Conservation (phyloP, 768 basidiomycete species). For the Pleurotus giganteus region DNA sequence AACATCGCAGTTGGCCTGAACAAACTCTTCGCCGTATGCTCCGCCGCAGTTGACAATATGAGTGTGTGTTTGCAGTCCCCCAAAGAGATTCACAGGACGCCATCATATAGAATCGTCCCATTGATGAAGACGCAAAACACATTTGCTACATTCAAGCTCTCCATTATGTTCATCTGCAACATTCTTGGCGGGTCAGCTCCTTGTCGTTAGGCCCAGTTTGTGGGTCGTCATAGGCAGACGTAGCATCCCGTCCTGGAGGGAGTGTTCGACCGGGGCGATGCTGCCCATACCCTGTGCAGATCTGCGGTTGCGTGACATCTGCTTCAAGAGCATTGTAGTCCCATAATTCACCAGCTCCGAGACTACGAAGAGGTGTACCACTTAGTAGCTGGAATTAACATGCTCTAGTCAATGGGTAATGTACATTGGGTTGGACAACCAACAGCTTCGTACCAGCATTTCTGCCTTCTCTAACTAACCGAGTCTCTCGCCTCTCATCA, state of each 20-base stretch:
- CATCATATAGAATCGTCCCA: too few relatives aligned
- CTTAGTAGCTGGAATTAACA: too few relatives aligned
- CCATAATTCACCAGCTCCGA: constrained; percentile 77
- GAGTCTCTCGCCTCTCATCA: constrained; percentile 38
- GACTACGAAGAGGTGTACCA: constrained; percentile 70
- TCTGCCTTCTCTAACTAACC: constrained; percentile 60
- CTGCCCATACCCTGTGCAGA: constrained; percentile 45
- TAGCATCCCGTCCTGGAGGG: constrained; percentile 57
- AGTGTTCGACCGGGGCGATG: constrained; percentile 55
- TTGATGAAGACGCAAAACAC: too few relatives aligned
- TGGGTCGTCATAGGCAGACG: constrained; percentile 56
- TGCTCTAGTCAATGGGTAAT: too few relatives aligned
- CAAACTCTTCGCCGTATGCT: constrained; percentile 58
- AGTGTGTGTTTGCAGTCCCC: too few relatives aligned
- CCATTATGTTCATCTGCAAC: constrained; percentile 40
- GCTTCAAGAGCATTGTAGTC: constrained; percentile 54
- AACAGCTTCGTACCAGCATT: constrained; percentile 32
- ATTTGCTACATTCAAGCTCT: constrained; percentile 62
- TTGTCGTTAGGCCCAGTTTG: constrained; percentile 71
- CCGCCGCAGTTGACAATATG: constrained; percentile 82
- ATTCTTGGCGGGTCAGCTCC: constrained; percentile 61
- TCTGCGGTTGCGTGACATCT: constrained; percentile 24
- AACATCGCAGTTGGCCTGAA: constrained; percentile 66
- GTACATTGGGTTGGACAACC: background rate
- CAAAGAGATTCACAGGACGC: too few relatives aligned